Conservation (phyloP, 257 asterid species). For the Solanum neorickii region DNA sequence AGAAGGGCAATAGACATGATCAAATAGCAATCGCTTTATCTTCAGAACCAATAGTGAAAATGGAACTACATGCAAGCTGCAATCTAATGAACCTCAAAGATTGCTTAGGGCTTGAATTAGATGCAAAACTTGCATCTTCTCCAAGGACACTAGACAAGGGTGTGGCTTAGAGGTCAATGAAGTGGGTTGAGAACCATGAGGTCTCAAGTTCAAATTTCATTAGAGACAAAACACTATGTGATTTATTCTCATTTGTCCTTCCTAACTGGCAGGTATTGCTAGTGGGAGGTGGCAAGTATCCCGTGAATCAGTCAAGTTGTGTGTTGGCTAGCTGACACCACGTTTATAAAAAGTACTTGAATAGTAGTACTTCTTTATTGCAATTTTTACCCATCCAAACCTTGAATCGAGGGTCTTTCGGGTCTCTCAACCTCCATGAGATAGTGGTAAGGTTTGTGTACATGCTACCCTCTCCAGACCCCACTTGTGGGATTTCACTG, state of each 20-base stretch:
- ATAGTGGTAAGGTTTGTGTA: too few relatives aligned
- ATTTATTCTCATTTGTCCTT: not conserved
- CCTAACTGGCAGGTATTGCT: not conserved
- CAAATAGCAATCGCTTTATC: not conserved
- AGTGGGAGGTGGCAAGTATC: not conserved
- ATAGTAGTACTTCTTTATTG: not conserved
- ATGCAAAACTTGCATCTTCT: not conserved
- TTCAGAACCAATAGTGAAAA: not conserved
- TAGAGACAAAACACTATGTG: not conserved
- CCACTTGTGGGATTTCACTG: too few relatives aligned
- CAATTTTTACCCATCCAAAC: not conserved
- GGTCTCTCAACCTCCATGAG: too few relatives aligned
- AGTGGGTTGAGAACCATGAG: not conserved
- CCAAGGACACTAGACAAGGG: not conserved
- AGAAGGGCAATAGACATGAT: not conserved
- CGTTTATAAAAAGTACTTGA: not conserved
- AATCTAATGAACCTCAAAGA: not conserved
- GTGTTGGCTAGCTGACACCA: not conserved
- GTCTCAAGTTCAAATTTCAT: not conserved
- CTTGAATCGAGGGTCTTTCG: not conserved
- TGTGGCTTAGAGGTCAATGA: not conserved
- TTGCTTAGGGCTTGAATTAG: not conserved
- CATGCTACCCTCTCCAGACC: too few relatives aligned
- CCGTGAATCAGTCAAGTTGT: not conserved
- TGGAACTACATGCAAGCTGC: not conserved